These are phyloP conservation scores for Ophiostoma ips DNA, from an alignment of 2,329 filamentous ascomycete species.

Conservation along the genomic window DNA sequence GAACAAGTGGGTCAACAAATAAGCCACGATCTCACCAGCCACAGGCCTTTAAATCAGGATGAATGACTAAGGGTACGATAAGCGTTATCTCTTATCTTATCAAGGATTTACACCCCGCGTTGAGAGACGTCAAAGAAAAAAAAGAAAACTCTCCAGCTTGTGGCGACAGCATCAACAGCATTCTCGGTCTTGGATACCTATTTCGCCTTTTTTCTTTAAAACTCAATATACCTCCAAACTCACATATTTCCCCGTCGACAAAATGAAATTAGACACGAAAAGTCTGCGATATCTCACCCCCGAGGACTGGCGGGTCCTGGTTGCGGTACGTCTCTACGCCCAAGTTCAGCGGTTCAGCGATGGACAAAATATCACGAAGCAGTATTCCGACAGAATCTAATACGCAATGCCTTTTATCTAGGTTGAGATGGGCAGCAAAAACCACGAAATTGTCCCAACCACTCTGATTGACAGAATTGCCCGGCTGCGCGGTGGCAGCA, in stretches of 20 bases:
- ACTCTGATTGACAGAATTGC: constrained; percentile 74
- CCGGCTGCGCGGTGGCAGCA: constrained; percentile 62
- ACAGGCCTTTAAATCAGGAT: not conserved
- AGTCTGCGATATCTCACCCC: constrained; percentile 80
- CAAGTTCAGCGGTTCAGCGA: not conserved
- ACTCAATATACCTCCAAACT: not conserved
- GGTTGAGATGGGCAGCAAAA: constrained; percentile 89
- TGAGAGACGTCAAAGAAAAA: constrained; percentile 1
- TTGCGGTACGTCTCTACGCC: constrained; percentile 50
- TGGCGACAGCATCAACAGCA: not conserved
- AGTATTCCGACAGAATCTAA: not conserved
- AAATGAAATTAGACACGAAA: constrained; percentile 91
- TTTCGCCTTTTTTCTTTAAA: no score
- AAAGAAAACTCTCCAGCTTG: not conserved
- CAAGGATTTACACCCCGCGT: constrained; percentile 6
- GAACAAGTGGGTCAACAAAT: not conserved
- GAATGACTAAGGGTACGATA: not conserved
- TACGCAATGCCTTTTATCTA: constrained; percentile 28
- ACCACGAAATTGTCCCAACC: constrained; percentile 94
- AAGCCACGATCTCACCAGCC: constrained; percentile 8
- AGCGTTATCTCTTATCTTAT: constrained; percentile 6
- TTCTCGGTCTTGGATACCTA: not conserved
- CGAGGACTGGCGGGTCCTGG: constrained; percentile 92
- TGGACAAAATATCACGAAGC: not conserved
- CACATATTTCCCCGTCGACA: constrained; percentile 11